Evolutionary conservation across 2,329 filamentous ascomycete species (phyloP).

Genomic region (Colletotrichum sp.): DNA sequence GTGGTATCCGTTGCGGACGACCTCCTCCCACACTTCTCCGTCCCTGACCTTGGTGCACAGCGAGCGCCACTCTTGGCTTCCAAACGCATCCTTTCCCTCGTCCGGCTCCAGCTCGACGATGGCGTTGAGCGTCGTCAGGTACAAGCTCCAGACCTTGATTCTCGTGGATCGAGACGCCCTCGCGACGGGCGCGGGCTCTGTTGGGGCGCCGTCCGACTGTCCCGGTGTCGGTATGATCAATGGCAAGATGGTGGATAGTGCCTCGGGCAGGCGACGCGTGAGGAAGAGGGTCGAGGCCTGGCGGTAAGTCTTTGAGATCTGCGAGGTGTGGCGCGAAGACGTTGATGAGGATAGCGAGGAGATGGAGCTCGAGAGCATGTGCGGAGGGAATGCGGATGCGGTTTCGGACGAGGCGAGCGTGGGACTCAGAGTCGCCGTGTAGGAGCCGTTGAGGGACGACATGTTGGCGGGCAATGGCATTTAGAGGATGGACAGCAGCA

Average conservation of each 20-base stretch:
- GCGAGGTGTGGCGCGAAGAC: constrained; percentile 66
- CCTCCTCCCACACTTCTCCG: constrained; percentile 93
- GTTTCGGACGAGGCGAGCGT: constrained; percentile 37
- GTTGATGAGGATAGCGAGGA: constrained; percentile 70
- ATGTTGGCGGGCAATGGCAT: constrained; percentile 32
- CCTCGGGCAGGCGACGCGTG: constrained; percentile 90
- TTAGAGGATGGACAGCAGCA: not conserved
- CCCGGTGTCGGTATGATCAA: constrained; percentile 70
- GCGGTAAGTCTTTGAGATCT: constrained; percentile 91
- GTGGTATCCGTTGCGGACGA: constrained; percentile 85
- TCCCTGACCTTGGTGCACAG: constrained; percentile 86
- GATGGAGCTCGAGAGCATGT: constrained; percentile 67
- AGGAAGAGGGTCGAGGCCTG: constrained; percentile 94
- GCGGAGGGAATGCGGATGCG: constrained; percentile 50
- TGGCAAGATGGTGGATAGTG: constrained; percentile 82
- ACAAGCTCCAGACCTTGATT: constrained; percentile 97
- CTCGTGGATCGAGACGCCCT: constrained; percentile 81
- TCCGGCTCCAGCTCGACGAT: constrained; percentile 88
- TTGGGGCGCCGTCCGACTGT: constrained; percentile 48
- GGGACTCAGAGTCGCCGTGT: constrained; percentile 49
- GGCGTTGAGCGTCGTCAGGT: constrained; percentile 90
- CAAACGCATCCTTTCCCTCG: constrained; percentile 89
- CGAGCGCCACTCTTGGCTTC: constrained; percentile 81
- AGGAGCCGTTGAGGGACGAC: constrained; percentile 46
- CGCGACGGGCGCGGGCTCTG: constrained; percentile 74